These are phyloP conservation scores for barley (Hordeum vulgare) DNA, from an alignment of 176 grass and related monocot species.

Conservation along the genomic window DNA sequence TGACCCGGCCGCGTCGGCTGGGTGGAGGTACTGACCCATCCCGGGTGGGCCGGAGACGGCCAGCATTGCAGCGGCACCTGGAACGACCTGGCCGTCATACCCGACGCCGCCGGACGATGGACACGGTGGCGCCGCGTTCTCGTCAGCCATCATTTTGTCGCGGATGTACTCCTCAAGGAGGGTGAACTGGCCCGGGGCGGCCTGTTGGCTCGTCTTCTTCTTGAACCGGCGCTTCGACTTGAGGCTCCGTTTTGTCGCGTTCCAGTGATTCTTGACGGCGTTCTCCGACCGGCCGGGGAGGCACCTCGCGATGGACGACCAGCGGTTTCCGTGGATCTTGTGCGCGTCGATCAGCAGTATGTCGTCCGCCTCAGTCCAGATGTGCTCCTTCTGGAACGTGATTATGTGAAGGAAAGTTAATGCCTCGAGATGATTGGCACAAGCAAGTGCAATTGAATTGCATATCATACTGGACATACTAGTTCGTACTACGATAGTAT, in stretches of 20 bases:
- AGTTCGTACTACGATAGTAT: background rate
- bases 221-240: conserved; percentile 35
- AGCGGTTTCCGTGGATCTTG: conserved; percentile 45
- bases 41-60: background rate
- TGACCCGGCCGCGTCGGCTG: background rate
- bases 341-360: conserved; percentile 43
- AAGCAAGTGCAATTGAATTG: background rate
- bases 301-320: conserved; percentile 48
- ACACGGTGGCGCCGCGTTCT: background rate
- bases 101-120: background rate
- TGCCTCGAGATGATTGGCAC: background rate
- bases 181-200: conserved; percentile 7
- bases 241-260: conserved; percentile 60
- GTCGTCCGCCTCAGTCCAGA: conserved; percentile 66
- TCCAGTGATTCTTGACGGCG: conserved; percentile 86
- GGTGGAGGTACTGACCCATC: background rate
- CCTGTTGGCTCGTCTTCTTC: conserved; percentile 45
- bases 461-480: background rate
- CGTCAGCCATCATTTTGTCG: background rate
- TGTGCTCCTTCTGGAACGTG: conserved; percentile 45
- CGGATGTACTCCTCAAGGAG: conserved; percentile 62
- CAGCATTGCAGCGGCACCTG: too few species aligned
- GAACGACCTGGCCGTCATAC: background rate
- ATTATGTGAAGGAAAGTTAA: conserved; percentile 6
- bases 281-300: conserved; percentile 69